Conservation (phyloP, 192 early-diverging fungal species). For the Dissophora globulifera region DNA sequence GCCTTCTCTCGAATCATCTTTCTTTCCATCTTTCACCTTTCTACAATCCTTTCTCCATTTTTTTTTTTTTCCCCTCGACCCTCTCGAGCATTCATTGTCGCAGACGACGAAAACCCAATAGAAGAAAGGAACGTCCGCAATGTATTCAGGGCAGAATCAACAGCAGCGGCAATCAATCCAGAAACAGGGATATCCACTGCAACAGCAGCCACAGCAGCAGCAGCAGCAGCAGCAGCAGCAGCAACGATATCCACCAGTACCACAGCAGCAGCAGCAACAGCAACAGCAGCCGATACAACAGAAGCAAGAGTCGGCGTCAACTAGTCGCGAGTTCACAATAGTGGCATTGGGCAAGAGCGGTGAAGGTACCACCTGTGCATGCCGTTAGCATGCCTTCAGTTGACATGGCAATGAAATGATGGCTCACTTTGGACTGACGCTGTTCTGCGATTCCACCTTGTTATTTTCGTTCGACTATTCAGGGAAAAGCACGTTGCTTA, state of each 20-base stretch:
- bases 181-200: not conserved
- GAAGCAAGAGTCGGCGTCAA: not conserved
- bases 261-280: constrained; percentile 11
- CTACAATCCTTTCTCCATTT: not conserved
- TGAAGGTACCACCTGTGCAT: constrained; percentile 38
- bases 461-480: not conserved
- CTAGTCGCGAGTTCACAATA: constrained; percentile 36
- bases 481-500: constrained; percentile 61
- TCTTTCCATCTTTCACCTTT: no score
- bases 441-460: not conserved
- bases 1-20: no score
- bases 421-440: not conserved
- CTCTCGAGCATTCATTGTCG: constrained; percentile 3
- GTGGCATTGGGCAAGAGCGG: constrained; percentile 51
- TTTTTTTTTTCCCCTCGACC: not conserved
- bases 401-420: not conserved
- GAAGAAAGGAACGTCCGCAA: not conserved
- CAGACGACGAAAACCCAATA: no score
- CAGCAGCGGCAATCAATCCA: constrained; percentile 2
- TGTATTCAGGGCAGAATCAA: constrained; percentile 4
- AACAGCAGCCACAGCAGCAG: constrained; percentile 7
- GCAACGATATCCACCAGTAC: not conserved
- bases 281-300: constrained; percentile 26
- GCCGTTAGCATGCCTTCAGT: no score
- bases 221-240: constrained; percentile 17